Conservation (phyloP, 2,329 filamentous ascomycete species). For the Ceratocystis eucalypticola region DNA sequence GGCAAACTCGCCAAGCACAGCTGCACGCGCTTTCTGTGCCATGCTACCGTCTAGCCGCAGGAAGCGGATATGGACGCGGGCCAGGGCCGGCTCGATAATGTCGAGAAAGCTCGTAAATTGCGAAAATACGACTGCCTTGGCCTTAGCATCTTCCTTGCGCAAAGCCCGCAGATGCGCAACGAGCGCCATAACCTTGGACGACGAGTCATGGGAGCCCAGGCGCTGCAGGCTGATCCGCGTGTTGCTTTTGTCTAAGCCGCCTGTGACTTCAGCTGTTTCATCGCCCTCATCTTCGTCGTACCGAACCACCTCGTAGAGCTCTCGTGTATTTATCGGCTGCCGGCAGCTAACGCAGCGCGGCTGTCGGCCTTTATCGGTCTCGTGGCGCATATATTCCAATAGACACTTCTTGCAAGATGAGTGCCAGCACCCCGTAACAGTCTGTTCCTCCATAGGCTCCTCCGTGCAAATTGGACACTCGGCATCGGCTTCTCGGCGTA, state of each 20-base stretch:
- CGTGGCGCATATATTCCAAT: constrained; percentile 78
- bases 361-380: constrained; percentile 59
- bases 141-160: constrained; percentile 49
- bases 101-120: constrained; percentile 96
- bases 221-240: constrained; percentile 47
- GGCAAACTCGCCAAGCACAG: constrained; percentile 62
- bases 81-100: constrained; percentile 71
- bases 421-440: constrained; percentile 95
- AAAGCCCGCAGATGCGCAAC: constrained; percentile 60
- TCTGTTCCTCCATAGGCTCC: constrained; percentile 88
- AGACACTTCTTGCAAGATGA: constrained; percentile 90
- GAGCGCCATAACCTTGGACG: constrained; percentile 75
- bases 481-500: constrained; percentile 72
- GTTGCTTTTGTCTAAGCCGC: constrained; percentile 22
- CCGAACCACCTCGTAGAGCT: constrained; percentile 84
- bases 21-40: constrained; percentile 68
- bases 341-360: constrained; percentile 87
- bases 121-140: constrained; percentile 87
- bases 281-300: constrained; percentile 45
- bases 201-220: constrained; percentile 52
- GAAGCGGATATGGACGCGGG: constrained; percentile 56
- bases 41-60: constrained; percentile 88
- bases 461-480: constrained; percentile 94
- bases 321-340: constrained; percentile 63
- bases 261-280: background rate